Evolutionary conservation across 179 eudicot genomes (phyloP), one percentile per base, ranked within the genome.

Genomic region (Patellifolia procumbens): DNA sequence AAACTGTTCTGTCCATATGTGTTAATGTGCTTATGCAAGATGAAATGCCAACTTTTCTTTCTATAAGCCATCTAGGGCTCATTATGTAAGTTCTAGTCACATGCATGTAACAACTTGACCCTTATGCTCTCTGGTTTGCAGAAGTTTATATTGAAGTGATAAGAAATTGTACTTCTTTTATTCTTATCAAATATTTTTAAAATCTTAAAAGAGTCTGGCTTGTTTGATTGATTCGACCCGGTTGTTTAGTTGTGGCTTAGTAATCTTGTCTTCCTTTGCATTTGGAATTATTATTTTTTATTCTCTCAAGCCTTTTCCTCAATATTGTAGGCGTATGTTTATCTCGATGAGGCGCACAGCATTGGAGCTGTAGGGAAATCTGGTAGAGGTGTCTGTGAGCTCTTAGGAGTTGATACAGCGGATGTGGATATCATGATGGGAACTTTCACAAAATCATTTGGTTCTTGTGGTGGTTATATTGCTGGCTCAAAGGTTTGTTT

Each of bases 341-440:
- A 95, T 75, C 81, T 95, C 80, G 99, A 95, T 66, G 99, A 95
- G 85, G 99, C 99, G 48, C 99, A 95, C 84, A 95, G 99, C 85
- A 95, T 95, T 80, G 99, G 99, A 76, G 99, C 99, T 72, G 89
- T 95, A 73, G 99, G 99, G 67, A 89, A 93, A 83, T 78, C 95
- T 34, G 99, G 99, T 60, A 91, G 97, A 77, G 99, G 99, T 34
- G 93, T 95, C 55, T 95, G 99, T 80, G 99, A 95, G 87, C 92
- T 95, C 74, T 81, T 95, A 76, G 99, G 92, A 13, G 99, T 95
- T 79, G 99, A 95, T 80, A 88, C 99, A n/a, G 92, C 97, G 78
- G 99, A 95, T 82, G 97, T 95, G 58, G 99, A 95, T 85, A 67
- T 95, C 56, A 95, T 95, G 99, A 95, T 95, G 99, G 99, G 99